Base-by-base conservation (phyloP, 2,329 filamentous ascomycete genomes). In the Plectosphaerella sp. region DNA sequence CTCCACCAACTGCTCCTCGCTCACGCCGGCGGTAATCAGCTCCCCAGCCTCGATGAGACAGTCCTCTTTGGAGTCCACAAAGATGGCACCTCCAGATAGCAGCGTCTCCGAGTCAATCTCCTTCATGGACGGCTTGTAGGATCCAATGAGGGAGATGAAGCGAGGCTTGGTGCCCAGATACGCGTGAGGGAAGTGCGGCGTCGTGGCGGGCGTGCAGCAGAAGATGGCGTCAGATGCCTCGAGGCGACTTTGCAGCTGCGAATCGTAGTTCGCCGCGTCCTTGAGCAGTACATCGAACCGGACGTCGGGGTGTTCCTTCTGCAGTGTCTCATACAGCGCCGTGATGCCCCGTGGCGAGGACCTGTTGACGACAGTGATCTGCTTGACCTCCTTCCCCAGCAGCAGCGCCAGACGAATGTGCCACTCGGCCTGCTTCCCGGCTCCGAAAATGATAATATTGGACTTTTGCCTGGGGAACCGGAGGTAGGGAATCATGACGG, bases 351-450 rank as follows among this genome's bases (percentile, higher is more conserved):
- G 54, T 12, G n/a, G 35, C 1, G 48, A 22, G 0, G 67, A 67
- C 1, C 67, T 62, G 33, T 72, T 71, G 9, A 72, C 62, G 3
- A 71, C 49, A 0, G 62, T 69, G 12, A 72, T 54, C 4, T 48
- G 56, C 9, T 54, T 52, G 4, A 70, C 59, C 14, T 64, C 61
- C 1, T 48, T 37, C 0, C 63, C 63, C 0, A 88, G 72, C 3
- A 85, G 70, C 2, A 89, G 67, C 0, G 85, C 82, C 6, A 89
- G 75, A 1, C 84, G 78, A 9, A 86, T 79, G 60, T 89, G 86
- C 86, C 86, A 90, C 61, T 86, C 82, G 1, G 59, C 57, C 50
- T 61, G 59, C 48, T 57, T 57, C 2, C 59, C 59, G 4, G 59
- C 59, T 37, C 59, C 59, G 14, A 61, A 59, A 9, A 61, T 52